Conservation (phyloP, 2,329 filamentous ascomycete genomes). For the Epichloe scottii region DNA sequence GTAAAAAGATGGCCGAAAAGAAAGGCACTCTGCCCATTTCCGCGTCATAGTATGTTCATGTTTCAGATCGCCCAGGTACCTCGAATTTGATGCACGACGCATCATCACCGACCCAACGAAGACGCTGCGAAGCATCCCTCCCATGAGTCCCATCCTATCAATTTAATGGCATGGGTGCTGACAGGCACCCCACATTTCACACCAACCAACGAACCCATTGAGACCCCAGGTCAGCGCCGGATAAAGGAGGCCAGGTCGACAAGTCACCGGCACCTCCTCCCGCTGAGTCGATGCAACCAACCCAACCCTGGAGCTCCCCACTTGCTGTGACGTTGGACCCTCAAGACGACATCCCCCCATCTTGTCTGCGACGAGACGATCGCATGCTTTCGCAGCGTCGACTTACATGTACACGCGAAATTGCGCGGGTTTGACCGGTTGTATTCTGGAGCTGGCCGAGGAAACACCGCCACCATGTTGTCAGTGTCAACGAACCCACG, state of each 20-base stretch:
- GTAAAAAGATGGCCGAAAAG: no score
- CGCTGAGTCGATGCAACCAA: not conserved
- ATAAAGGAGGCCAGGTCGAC: not conserved
- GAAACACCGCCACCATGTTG: slow-evolving; percentile 13
- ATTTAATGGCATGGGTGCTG: no score
- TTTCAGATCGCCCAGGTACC: not conserved
- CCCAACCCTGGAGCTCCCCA: not conserved
- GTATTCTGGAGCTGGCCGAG: not conserved
- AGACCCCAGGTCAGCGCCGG: slow-evolving; percentile 2
- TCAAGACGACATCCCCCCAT: not conserved
- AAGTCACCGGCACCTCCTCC: not conserved
- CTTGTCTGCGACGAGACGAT: not conserved
- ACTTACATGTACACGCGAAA: not conserved
- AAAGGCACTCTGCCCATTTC: no score
- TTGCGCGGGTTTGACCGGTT: not conserved
- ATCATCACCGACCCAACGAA: no score
- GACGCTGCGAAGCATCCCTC: no score
- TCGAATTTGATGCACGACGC: not conserved
- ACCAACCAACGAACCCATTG: not conserved
- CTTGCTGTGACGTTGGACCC: not conserved
- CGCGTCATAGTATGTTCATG: not conserved
- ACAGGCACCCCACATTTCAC: not conserved
- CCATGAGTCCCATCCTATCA: no score
- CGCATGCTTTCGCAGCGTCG: not conserved
- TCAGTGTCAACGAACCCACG: slow-evolving; percentile 8